Evolutionary conservation across 2,329 filamentous ascomycete species (phyloP), one percentile per base, ranked within the genome.

Genomic region (Annulohypoxylon truncatum): DNA sequence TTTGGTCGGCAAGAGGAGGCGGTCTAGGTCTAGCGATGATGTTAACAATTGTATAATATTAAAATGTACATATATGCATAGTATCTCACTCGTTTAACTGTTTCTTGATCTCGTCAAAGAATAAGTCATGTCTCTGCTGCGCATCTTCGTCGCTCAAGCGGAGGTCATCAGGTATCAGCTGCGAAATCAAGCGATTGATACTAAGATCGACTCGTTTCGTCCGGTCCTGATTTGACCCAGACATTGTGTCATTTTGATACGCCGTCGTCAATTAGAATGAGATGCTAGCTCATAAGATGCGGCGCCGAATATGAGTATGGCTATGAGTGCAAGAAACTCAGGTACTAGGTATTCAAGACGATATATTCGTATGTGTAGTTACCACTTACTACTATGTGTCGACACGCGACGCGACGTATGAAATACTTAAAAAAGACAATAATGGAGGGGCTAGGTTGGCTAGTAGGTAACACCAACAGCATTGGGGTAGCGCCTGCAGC

Each of bases 111-210:
- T 85, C 78, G 57, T 83, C 79, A 65, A 87, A 86, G 73, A 81
- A 84, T 68, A 87, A 85, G 68, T 92, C 88, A 75, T 92, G 89
- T 67, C 90, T 88, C 72, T 90, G 84, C 75, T 94, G 89, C 18
- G 88, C 87, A 7, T 82, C 80, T n/a, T 87, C 88, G 67, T 92
- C 89, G 74, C 89, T 87, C 72, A 93, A 89, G 69, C 87, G 82
- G 40, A 87, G 84, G 68, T 89, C 84, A 52, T 85, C 82, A 59
- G 92, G 91, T 60, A 96, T 83, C 64, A 95, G 83, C 75, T 91
- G 90, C 73, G 89, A 84, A 76, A 96, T 89, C 76, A 97, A 85
- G 79, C 91, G 90, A 77, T 92, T 88, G 77, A 96, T 89, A 77
- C 92, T 93, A 78, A 89, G 89, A 77, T 90, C 88, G 80, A 96